Base-by-base conservation (phyloP, 192 early-diverging fungal genomes). In the Coemansia sp. region DNA sequence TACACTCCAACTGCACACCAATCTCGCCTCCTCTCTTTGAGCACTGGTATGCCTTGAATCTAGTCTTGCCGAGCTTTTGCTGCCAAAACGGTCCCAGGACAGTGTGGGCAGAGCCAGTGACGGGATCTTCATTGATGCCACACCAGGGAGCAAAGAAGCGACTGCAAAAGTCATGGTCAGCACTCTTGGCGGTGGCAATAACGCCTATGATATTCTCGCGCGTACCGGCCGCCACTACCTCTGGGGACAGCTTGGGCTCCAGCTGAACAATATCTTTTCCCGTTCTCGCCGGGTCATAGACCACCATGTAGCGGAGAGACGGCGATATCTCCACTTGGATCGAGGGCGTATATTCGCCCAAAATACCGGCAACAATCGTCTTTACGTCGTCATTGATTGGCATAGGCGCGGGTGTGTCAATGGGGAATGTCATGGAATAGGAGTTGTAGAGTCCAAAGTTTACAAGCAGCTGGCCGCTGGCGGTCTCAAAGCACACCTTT, bases 81-180 rank as follows among this genome's bases (percentile, higher is more conserved):
- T 46, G 26, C 76, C 76, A 78, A 64, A 78, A 74, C 38, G 70
- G 76, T 16, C 68, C 76, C 52, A 78, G 64, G 13, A 78, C 76
- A 6, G 76, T 67, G 44, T 78, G 67, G 13, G 72, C 70, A 13
- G 76, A 73, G 23, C 75, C 82, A n/a, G 72, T 79, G 44, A 70
- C 77, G 1, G 83, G 78, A 52, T 85, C 83, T 46, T 85, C 83
- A 46, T 67, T 30, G 16, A 85, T 70, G 13, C 78, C 84, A 7
- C 30, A 44, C 69, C 71, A 77, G 1, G 79, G 75, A 10, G 40
- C 71, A 67, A 85, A 85, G 17, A 77, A 46, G 16, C 84, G 75
- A 26, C 70, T 66, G 23, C 57, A 37, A 55, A 74, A 81, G 58
- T 81, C 75, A 6, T 50, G n/a, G 65, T 37, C 52, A 3, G 1